phyloP scores from a whole-genome alignment of 1,139 yeast species.

The Blastobotrys aristatus region DNA sequence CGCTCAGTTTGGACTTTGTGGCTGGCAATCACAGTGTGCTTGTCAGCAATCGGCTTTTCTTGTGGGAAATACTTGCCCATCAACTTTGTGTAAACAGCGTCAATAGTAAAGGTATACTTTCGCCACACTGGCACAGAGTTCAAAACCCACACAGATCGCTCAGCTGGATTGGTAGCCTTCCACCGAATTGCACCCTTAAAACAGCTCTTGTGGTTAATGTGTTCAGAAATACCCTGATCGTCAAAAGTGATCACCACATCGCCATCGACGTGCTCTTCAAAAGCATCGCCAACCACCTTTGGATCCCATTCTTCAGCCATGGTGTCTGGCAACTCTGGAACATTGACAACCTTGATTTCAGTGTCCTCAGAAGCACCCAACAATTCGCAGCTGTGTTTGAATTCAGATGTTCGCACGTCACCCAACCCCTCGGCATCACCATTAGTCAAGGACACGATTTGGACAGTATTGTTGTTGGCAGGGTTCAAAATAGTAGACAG shows the following conservation, averaged over 20 bases:
- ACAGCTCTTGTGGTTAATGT: conserved; percentile 75
- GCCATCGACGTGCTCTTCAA: conserved; percentile 25
- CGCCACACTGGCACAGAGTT: conserved; percentile 36
- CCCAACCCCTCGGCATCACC: conserved; percentile 83
- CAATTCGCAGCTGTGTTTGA: conserved; percentile 50
- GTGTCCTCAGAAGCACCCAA: conserved; percentile 45
- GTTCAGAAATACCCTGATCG: conserved; percentile 73
- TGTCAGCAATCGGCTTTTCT: too few relatives aligned
- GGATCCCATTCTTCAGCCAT: conserved; percentile 67
- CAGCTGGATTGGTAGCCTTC: conserved; percentile 20
- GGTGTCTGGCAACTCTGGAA: conserved; percentile 55
- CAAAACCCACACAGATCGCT: conserved; percentile 31
- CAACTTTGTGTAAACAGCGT: conserved; percentile 26
- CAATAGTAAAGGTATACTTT: conserved; percentile 35
- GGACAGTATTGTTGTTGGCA: conserved; percentile 45
- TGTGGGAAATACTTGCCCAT: conserved; percentile 3
- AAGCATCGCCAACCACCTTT: conserved; percentile 37
- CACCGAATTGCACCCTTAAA: conserved; percentile 49
- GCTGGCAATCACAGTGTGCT: conserved; percentile 29
- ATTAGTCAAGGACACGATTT: conserved; percentile 65
- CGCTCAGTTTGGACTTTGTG: conserved; percentile 51
- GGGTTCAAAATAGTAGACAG: conserved; percentile 41
- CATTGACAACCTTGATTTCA: conserved; percentile 46
- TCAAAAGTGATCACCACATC: conserved; percentile 67
- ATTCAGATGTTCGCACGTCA: conserved; percentile 51